Conservation (phyloP, 2,329 filamentous ascomycete species). For the Arthroderma uncinatum region DNA sequence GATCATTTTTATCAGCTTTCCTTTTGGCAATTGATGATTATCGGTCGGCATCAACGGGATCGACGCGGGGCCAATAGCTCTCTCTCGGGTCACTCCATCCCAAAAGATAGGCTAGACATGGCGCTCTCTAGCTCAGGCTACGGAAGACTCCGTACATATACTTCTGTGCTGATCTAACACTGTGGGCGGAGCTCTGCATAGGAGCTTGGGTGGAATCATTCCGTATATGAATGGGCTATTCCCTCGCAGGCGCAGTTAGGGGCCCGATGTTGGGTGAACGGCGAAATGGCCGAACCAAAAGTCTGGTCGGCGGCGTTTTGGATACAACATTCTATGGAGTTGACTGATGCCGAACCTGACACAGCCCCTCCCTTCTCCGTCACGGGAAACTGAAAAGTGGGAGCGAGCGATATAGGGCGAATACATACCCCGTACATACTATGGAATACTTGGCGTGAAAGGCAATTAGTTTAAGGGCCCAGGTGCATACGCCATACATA, state of each 20-base stretch:
- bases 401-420: background rate
- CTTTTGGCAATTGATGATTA: background rate
- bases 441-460: background rate
- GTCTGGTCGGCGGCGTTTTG: background rate
- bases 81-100: background rate
- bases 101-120: conserved; percentile 3
- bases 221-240: background rate
- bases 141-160: background rate
- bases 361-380: background rate
- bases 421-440: background rate
- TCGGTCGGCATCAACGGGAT: conserved; percentile 4
- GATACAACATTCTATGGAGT: background rate
- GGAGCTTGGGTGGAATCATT: background rate
- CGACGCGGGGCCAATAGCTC: conserved; percentile 3
- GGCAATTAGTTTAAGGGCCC: background rate
- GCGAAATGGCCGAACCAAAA: background rate
- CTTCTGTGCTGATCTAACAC: background rate
- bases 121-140: background rate
- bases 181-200: background rate
- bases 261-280: no score
- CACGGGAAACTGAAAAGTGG: background rate
- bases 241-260: background rate
- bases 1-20: background rate
- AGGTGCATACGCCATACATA: no score
- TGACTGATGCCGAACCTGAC: background rate